Conservation (phyloP, 306 rosid species). For the Begonia fuchsioides region DNA sequence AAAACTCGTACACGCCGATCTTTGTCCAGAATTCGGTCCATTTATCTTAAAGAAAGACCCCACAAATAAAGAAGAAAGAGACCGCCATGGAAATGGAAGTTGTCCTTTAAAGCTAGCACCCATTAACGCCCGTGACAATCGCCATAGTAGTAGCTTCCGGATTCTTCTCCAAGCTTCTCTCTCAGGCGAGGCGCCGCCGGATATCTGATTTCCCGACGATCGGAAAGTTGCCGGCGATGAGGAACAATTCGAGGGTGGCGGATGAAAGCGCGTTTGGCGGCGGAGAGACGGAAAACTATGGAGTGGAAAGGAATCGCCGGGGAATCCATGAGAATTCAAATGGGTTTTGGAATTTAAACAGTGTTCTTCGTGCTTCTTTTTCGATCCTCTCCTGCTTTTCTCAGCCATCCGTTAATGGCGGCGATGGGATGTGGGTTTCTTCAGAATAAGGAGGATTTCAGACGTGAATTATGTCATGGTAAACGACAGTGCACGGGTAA, state of each 20-base stretch:
- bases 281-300: conserved; percentile 10
- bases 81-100: too few relatives aligned
- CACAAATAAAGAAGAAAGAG: too few relatives aligned
- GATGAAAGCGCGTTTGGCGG: conserved; percentile 62
- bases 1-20: too few relatives aligned
- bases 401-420: conserved; percentile 41
- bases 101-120: too few relatives aligned
- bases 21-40: too few relatives aligned
- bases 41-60: too few relatives aligned
- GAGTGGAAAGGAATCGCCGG: conserved; percentile 17
- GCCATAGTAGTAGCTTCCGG: too few relatives aligned
- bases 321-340: conserved; percentile 20
- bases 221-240: background rate
- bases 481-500: conserved; percentile 60
- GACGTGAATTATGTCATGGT: conserved; percentile 92
- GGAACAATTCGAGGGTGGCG: conserved; percentile 69
- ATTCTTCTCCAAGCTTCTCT: too few relatives aligned
- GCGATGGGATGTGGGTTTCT: conserved; percentile 61
- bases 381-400: conserved; percentile 64
- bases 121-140: too few relatives aligned
- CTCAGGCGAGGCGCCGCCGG: too few relatives aligned
- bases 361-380: conserved; percentile 47
- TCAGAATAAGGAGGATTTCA: conserved; percentile 50
- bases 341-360: conserved; percentile 32
- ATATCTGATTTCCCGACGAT: too few relatives aligned